Base-by-base conservation (phyloP, 1,284 basidiomycete species). In the Microbotryum intermedium region DNA sequence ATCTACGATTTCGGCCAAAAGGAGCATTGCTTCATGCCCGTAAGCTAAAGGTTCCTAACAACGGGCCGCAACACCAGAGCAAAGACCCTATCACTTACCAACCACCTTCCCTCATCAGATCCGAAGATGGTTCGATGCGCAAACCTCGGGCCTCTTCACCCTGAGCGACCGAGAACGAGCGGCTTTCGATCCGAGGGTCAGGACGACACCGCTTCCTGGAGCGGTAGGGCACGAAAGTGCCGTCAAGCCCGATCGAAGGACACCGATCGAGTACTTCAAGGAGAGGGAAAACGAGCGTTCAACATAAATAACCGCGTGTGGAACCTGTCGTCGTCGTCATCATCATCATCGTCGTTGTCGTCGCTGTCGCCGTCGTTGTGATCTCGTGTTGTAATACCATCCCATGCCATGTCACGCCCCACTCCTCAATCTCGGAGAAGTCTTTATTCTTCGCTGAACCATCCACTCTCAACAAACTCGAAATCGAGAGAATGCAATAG, bases 21-120 rank as follows among this genome's bases (percentile, higher is more conserved):
- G 23, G 67, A 70, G 50, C 69, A 70, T 48, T 66, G 66, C 62
- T 70, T 70, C 59, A 62, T 65, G 62, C 69, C 69, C 6, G 69
- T 70, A 20, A 29, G 63, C 29, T 10, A 8, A 16, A 10, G 25
- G 16, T 34, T 20, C 11, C 13, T 51, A 10, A n/a, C 28, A 20
- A 18, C 16, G 23, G 16, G 26, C n/a, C 16, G 29, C 16, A 16
- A 5, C 16, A n/a, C 11, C 23, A 2, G 44, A 25, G 20, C 18
- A 29, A 18, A 44, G 21, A 4, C n/a, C 26, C 1, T 20, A 25
- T 26, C 26, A 48, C 42, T 47, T 21, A 6, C 6, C 7, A 20
- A 20, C 13, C 11, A 13, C 28, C 23, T 1, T 6, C 9, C 13
- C 5, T 34, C 3, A 29, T 10, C 61, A 70, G 69, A 58, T 69